Base-by-base conservation (phyloP, 1,284 basidiomycete genomes). In the Xerocomus cyaneibrunnescens region DNA sequence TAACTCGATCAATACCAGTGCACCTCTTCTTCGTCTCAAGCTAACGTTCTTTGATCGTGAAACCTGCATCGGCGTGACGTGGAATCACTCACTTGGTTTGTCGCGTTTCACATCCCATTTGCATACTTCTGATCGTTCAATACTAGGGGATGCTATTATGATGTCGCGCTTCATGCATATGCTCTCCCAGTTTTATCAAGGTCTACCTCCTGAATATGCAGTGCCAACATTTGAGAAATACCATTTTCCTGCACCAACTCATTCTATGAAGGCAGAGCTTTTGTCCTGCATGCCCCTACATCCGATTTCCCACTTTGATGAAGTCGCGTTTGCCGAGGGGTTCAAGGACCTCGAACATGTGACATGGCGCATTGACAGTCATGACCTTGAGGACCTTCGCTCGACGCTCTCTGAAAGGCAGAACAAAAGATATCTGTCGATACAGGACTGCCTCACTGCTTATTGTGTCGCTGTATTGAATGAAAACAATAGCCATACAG, bases 371-470 rank as follows among this genome's bases (percentile, higher is more conserved):
- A 34, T 65, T 14, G 37, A 48, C 16, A 19, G 31, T 9, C 32
- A 46, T 6, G 54, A 61, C 9, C 17, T 45, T 36, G 7, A 35
- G 7, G 42, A 38, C 3, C 57, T 69, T 40, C 61, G 59, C n/a
- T 51, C 48, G 25, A 31, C 22, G 19, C 49, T 67, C 30, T 50
- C 48, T 16, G 13, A 39, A 23, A 45, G 7, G 25, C 38, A 41
- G 25, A 35, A 37, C 23, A 44, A 35, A 13, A 16, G 7, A 14
- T 55, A 44, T 36, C 46, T 72, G 14, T 59, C 59, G 4, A 52
- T 52, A 7, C 70, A 72, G 8, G 72, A 73, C 41, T 67, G 67
- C 46, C 57, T 73, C 43, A 62, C 60, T 0, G 71, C 72, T 16
- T 69, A 65, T 46, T 19, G 72, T 7, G 57, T 64, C 17, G 45